These are phyloP conservation scores for Suhomyces kilbournensis DNA, from an alignment of 805 yeast species.

Conservation along the genomic window DNA sequence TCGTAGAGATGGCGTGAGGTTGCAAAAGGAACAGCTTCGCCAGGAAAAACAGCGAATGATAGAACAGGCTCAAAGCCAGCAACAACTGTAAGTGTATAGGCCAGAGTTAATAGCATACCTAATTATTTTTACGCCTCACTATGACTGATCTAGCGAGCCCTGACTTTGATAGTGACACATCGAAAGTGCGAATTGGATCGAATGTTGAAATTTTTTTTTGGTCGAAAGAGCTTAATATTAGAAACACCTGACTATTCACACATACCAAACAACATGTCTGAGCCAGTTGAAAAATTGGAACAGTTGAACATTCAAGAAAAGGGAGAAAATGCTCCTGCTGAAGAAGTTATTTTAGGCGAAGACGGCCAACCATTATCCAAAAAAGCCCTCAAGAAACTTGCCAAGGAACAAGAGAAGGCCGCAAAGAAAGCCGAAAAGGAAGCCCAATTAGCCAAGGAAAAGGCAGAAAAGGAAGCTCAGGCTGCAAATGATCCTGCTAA, in stretches of 20 bases:
- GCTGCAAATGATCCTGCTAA: constrained; percentile 81
- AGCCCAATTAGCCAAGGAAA: constrained; percentile 80
- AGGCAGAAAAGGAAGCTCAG: constrained; percentile 70
- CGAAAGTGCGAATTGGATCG: neutral
- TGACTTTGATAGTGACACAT: constrained; percentile 1
- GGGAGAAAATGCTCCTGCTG: constrained; percentile 13
- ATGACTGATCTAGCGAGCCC: neutral
- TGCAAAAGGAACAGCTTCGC: constrained; percentile 27
- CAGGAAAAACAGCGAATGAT: constrained; percentile 21
- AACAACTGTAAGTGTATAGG: too few species aligned
- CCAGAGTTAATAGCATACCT: neutral
- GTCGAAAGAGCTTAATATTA: neutral
- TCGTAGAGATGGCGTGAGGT: constrained; percentile 24
- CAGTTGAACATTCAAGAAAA: constrained; percentile 17
- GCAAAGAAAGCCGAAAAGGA: constrained; percentile 91
- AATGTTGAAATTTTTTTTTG: neutral
- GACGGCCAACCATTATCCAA: constrained; percentile 89
- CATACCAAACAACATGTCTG: constrained; percentile 17
- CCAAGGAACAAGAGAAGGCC: constrained; percentile 89
- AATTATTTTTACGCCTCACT: neutral
- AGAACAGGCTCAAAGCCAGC: neutral
- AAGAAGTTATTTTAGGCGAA: constrained; percentile 46
- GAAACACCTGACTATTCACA: neutral
- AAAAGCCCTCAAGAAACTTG: constrained; percentile 92
- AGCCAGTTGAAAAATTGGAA: constrained; percentile 24